Conservation (phyloP, 306 rosid genomes). For the Quillaja saponaria region DNA sequence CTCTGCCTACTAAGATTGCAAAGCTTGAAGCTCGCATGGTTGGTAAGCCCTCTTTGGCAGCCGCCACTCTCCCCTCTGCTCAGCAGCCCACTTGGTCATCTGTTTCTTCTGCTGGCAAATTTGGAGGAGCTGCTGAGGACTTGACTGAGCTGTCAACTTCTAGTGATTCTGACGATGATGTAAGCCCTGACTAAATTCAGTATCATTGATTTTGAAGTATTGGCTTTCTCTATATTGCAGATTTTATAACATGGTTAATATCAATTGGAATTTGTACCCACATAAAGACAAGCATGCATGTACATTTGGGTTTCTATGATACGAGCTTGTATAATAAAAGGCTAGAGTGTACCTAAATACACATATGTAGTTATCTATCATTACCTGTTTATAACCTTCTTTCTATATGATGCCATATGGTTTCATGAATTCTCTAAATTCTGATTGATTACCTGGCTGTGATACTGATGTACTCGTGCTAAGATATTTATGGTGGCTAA, state of each 20-base stretch:
- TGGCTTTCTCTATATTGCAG: background rate
- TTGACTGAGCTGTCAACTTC: constrained; percentile 70
- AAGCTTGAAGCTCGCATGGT: constrained; percentile 98
- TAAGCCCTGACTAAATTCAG: constrained; percentile 39
- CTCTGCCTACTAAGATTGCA: constrained; percentile 92
- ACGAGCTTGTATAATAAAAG: no score
- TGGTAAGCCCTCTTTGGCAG: constrained; percentile 67
- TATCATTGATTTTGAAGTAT: constrained; percentile 13
- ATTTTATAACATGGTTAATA: background rate
- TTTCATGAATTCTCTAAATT: no score
- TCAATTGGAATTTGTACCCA: no score
- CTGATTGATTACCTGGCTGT: no score
- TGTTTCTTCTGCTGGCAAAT: constrained; percentile 59
- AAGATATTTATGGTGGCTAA: no score
- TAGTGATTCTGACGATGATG: constrained; percentile 94
- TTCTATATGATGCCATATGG: no score
- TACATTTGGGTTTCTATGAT: no score
- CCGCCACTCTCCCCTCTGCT: constrained; percentile 30
- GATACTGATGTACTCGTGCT: no score
- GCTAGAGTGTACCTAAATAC: no score
- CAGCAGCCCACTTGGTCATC: constrained; percentile 69
- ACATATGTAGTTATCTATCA: no score
- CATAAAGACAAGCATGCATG: no score
- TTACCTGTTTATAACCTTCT: no score
- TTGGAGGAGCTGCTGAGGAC: constrained; percentile 55